These are phyloP conservation scores for Astrothelium macrocarpum DNA, from an alignment of 495 filamentous ascomycete genomes.

Conservation along the genomic window DNA sequence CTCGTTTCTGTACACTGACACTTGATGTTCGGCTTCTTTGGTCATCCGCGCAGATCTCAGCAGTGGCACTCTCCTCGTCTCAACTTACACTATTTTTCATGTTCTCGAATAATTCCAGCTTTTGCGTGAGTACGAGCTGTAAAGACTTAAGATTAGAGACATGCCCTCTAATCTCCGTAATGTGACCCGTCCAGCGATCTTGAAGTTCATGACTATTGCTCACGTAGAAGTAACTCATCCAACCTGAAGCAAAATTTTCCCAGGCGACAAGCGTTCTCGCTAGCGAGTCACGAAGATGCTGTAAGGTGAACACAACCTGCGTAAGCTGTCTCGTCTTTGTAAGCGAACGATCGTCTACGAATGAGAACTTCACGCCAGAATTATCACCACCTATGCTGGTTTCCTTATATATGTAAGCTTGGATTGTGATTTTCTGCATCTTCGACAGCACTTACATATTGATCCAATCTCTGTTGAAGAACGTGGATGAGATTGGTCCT, in stretches of 20 bases:
- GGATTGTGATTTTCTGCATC: neutral
- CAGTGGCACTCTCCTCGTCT: neutral
- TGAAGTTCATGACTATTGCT: conserved; percentile 2
- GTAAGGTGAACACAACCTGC: conserved; percentile 2
- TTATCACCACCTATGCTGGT: conserved; percentile 3
- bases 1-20: too few relatives aligned
- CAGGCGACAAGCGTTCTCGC: conserved; percentile 10
- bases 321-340: conserved; percentile 10
- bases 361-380: neutral
- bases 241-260: conserved; percentile 11
- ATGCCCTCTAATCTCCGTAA: conserved; percentile 7
- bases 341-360: conserved; percentile 10
- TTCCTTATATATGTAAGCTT: conserved; percentile 9
- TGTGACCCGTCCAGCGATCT: conserved; percentile 7
- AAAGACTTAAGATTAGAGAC: conserved; percentile 10
- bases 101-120: conserved; percentile 15
- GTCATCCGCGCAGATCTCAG: neutral
- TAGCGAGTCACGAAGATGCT: conserved; percentile 9
- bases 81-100: conserved; percentile 12
- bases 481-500: conserved; percentile 7
- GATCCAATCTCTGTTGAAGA: conserved; percentile 6
- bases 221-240: conserved; percentile 7
- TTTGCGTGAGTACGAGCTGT: conserved; percentile 10
- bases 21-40: too few relatives aligned
- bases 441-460: conserved; percentile 6